Conservation (phyloP, 108 stramenopile species). For the Nitzschia sp. region DNA sequence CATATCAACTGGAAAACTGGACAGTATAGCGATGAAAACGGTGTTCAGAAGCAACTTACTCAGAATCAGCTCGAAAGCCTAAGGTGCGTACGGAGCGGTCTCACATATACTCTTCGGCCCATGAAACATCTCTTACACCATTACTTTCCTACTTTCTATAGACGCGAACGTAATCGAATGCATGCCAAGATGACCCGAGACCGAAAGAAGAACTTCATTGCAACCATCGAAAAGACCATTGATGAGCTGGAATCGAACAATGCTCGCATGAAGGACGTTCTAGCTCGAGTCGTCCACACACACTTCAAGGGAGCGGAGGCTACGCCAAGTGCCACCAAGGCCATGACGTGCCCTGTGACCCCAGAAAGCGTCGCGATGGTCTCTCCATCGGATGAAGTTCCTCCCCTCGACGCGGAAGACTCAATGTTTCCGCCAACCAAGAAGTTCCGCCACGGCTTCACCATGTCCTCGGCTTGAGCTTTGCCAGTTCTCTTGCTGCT, state of each 20-base stretch:
- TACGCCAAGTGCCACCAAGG: neutral
- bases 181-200: conserved; percentile 95
- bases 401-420: neutral
- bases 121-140: neutral
- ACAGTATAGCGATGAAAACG: conserved; percentile 65
- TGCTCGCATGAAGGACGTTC: conserved; percentile 45
- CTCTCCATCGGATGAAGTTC: neutral
- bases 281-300: conserved; percentile 37
- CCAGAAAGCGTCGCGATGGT: neutral
- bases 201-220: conserved; percentile 87
- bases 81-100: conserved; percentile 54
- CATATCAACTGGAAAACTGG: conserved; percentile 90
- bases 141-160: conserved; percentile 20
- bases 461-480: neutral
- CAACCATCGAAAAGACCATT: conserved; percentile 78
- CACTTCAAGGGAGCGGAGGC: conserved; percentile 1
- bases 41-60: conserved; percentile 55
- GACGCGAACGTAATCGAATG: conserved; percentile 94
- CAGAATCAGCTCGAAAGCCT: conserved; percentile 62
- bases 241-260: conserved; percentile 78
- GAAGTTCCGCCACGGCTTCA: conserved; percentile 7
- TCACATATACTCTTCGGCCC: neutral
- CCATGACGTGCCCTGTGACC: neutral
- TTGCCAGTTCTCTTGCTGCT: too few species aligned
- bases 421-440: neutral